Conservation (phyloP, 2,329 filamentous ascomycete species). For the Sclerotinia minor region DNA sequence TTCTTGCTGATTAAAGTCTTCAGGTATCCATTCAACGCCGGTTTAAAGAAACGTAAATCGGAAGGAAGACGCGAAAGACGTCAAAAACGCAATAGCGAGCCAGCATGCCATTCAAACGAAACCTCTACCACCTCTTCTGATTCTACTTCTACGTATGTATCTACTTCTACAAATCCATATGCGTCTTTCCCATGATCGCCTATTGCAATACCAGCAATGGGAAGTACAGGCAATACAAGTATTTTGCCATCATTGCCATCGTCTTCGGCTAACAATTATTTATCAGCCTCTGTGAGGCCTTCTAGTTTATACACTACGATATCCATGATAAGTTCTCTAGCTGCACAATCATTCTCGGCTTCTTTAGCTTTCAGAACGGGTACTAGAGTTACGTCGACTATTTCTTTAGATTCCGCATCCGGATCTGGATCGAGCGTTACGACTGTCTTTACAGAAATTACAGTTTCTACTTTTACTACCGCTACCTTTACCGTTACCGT, state of each 20-base stretch:
- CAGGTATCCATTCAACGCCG: conserved; percentile 21
- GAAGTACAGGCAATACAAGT: not conserved
- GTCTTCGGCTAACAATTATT: not conserved
- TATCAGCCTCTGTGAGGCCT: not conserved
- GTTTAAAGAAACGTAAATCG: conserved; percentile 7
- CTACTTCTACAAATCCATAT: not conserved
- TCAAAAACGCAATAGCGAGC: conserved; percentile 7
- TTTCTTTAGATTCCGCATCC: not conserved
- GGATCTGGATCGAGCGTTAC: not conserved
- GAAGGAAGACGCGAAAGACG: conserved; percentile 15
- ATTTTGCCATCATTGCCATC: not conserved
- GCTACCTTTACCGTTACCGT: not conserved
- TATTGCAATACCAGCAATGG: not conserved
- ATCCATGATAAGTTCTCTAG: not conserved
- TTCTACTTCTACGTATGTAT: not conserved
- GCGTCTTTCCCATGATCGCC: not conserved
- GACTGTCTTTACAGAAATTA: conserved; percentile 4
- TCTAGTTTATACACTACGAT: not conserved
- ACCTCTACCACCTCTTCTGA: not conserved
- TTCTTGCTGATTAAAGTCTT: not conserved
- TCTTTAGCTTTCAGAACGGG: not conserved
- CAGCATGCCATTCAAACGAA: not conserved
- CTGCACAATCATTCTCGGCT: not conserved
- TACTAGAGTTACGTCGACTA: not conserved
- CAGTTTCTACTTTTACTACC: not conserved